Conservation (phyloP, 441 rosid species). For the Euphorbia schlechtendalii region DNA sequence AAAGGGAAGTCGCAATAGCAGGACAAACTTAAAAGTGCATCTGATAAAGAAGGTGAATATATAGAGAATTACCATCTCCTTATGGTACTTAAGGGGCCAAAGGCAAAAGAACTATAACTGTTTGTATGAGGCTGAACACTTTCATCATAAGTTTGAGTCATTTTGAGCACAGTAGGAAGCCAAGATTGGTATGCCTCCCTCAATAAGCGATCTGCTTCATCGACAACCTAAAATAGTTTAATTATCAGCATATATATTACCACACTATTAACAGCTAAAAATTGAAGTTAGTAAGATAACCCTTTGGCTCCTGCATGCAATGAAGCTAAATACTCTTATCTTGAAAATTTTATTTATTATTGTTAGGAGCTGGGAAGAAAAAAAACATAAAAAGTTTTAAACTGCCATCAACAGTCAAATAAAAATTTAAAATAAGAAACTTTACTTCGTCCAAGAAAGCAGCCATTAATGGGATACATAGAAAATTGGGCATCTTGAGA, state of each 20-base stretch:
- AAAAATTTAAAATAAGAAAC: not conserved
- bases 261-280: not conserved
- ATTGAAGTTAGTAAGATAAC: conserved; percentile 1
- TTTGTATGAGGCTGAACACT: conserved; percentile 29
- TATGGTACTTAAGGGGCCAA: conserved; percentile 62
- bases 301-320: not conserved
- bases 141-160: conserved; percentile 38
- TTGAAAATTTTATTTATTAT: not conserved
- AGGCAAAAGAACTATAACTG: conserved; percentile 29
- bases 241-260: conserved; percentile 21
- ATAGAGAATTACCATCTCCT: conserved; percentile 66
- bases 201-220: conserved; percentile 90
- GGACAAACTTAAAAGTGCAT: not conserved
- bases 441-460: not conserved
- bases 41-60: not conserved
- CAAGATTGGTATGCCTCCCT: conserved; percentile 95
- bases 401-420: not conserved
- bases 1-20: not conserved
- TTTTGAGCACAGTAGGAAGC: conserved; percentile 84
- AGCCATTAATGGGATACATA: not conserved
- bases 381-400: not conserved
- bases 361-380: not conserved
- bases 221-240: conserved; percentile 64
- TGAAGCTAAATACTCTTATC: not conserved
- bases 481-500: not conserved